Evolutionary conservation across 805 yeast species (phyloP).

Genomic region (Metschnikowia corniflorae): DNA sequence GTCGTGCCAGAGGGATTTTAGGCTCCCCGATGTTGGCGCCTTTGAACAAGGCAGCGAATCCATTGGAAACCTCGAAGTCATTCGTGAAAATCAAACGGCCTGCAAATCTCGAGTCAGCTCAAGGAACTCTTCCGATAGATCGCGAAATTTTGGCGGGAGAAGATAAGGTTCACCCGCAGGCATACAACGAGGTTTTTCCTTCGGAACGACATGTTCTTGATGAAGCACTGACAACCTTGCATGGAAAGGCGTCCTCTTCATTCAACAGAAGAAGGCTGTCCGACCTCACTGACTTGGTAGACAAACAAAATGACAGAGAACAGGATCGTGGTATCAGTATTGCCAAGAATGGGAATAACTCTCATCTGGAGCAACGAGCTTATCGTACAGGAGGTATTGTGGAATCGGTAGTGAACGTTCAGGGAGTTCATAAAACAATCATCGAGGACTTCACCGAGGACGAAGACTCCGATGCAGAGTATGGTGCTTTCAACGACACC

Average conservation of each 20-base stretch:
- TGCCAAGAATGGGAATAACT: conserved; percentile 4
- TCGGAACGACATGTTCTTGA: conserved; percentile 44
- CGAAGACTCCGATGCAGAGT: conserved; percentile 28
- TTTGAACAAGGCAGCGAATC: conserved; percentile 62
- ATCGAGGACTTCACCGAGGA: conserved; percentile 61
- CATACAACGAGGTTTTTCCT: conserved; percentile 37
- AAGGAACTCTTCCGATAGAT: conserved; percentile 12
- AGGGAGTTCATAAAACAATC: conserved; percentile 82
- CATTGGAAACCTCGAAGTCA: conserved; percentile 58
- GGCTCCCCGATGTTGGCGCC: conserved; percentile 18
- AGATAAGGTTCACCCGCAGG: conserved; percentile 8
- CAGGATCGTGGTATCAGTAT: conserved; percentile 6
- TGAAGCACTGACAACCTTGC: conserved; percentile 20
- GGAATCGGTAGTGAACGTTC: conserved; percentile 77
- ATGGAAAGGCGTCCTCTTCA: neutral
- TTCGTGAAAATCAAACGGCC: conserved; percentile 71
- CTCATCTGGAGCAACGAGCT: conserved; percentile 31
- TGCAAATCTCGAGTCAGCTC: conserved; percentile 12
- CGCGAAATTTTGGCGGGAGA: conserved; percentile 15
- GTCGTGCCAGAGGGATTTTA: conserved; percentile 10
- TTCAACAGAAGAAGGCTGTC: conserved; percentile 13
- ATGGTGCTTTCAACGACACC: conserved; percentile 10
- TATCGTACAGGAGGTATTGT: conserved; percentile 62
- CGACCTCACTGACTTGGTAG: conserved; percentile 10
- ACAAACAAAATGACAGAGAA: conserved; percentile 3